These are phyloP conservation scores for Cystoderma amianthinum DNA, from an alignment of 768 basidiomycete species.

Conservation along the genomic window DNA sequence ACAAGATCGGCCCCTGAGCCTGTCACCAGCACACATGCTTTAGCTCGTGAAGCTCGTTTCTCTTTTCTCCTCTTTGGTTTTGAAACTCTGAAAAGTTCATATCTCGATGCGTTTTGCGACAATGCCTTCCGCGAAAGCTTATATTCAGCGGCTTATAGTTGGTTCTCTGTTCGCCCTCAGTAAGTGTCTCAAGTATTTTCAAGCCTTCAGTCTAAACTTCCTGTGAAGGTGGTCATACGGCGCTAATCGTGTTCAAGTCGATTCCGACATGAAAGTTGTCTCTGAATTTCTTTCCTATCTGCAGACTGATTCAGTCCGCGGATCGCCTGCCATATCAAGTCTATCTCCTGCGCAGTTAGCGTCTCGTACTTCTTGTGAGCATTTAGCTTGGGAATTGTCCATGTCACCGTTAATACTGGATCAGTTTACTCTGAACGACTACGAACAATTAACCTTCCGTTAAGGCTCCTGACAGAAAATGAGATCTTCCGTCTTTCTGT, in stretches of 20 bases:
- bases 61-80: constrained; percentile 91
- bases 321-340: constrained; percentile 52
- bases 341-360: constrained; percentile 44
- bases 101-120: constrained; percentile 80
- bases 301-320: constrained; percentile 65
- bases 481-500: constrained; percentile 83
- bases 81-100: constrained; percentile 83
- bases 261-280: constrained; percentile 82
- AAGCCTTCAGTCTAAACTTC: constrained; percentile 3
- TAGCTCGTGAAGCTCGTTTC: constrained; percentile 87
- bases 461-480: constrained; percentile 84
- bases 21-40: constrained; percentile 78
- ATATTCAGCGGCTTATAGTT: constrained; percentile 77
- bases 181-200: constrained; percentile 30
- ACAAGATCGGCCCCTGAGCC: too few species aligned
- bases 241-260: constrained; percentile 86
- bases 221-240: constrained; percentile 91
- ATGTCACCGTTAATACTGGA: constrained; percentile 2
- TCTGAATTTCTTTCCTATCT: constrained; percentile 78
- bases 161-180: constrained; percentile 95
- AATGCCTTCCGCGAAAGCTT: constrained; percentile 65
- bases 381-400: neutral
- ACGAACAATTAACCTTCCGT: constrained; percentile 61
- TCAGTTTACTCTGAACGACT: constrained; percentile 56
- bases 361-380: constrained; percentile 34